Evolutionary conservation across 108 stramenopile species (phyloP).

Genomic region (Ochromonas danica): DNA sequence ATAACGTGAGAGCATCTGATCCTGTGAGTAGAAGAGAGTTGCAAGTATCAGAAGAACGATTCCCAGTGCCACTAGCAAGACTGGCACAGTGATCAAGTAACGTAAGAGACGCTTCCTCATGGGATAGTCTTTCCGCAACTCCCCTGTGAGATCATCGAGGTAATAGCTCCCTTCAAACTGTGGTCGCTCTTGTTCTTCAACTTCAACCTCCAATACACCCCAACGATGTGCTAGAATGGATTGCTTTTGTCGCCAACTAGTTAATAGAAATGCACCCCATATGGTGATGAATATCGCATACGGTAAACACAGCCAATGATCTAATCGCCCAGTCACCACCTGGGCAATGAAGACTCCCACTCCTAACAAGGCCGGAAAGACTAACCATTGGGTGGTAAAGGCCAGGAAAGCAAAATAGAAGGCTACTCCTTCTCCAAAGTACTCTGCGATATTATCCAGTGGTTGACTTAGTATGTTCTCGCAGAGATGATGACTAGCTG

Average conservation of each 20-base stretch:
- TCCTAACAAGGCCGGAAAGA: constrained; percentile 46
- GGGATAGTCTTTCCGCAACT: constrained; percentile 45
- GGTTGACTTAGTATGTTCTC: constrained; percentile 60
- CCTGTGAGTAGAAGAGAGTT: constrained; percentile 39
- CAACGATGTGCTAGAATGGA: constrained; percentile 54
- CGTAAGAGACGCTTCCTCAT: constrained; percentile 45
- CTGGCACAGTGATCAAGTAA: constrained; percentile 47
- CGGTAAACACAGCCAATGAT: constrained; percentile 44
- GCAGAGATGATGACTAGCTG: background rate
- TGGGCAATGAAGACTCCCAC: constrained; percentile 44
- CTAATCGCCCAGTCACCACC: constrained; percentile 36
- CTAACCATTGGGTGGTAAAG: constrained; percentile 67
- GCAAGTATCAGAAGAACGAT: constrained; percentile 38
- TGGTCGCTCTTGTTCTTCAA: constrained; percentile 51
- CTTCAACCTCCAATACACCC: constrained; percentile 53
- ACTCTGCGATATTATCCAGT: constrained; percentile 84
- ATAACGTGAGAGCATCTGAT: background rate
- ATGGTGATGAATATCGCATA: constrained; percentile 51
- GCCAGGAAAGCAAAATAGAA: constrained; percentile 98
- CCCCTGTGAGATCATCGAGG: constrained; percentile 37
- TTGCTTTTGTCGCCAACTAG: constrained; percentile 44
- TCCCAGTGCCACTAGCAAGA: constrained; percentile 40
- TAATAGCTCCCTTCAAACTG: constrained; percentile 42
- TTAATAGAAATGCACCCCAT: constrained; percentile 45
- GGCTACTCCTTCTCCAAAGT: constrained; percentile 92